Percentiles rank a stretch among this genome's conserved stretches.
Evolutionary conservation across 345 rosid species (phyloP).

Genomic region (Euphorbia tirucalli): DNA sequence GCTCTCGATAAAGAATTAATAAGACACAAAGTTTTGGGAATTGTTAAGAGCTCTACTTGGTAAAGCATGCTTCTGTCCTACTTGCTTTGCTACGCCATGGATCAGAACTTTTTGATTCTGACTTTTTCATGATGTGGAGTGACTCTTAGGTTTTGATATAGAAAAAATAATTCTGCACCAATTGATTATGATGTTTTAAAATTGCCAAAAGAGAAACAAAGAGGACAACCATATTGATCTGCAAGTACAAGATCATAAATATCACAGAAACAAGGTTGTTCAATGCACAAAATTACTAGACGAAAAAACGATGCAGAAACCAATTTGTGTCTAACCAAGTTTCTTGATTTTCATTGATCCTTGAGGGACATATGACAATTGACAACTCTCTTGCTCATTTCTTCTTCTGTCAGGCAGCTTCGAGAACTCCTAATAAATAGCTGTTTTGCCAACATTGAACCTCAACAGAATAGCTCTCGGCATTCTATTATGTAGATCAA

Average conservation of each 20-base stretch:
- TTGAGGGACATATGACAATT: not conserved
- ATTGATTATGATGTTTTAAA: not conserved
- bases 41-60: not conserved
- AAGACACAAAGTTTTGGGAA: not conserved
- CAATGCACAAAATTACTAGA: not conserved
- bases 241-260: not conserved
- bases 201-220: not conserved
- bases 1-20: too few species aligned
- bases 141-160: too few species aligned
- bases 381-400: not conserved
- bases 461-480: not conserved
- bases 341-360: not conserved
- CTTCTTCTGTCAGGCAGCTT: conserved; percentile 1
- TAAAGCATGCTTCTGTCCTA: not conserved
- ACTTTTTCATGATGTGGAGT: too few species aligned
- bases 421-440: not conserved
- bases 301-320: not conserved
- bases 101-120: too few species aligned
- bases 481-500: not conserved
- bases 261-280: not conserved
- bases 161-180: not conserved
- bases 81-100: not conserved
- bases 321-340: not conserved
- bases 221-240: not conserved
- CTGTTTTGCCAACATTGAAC: not conserved